Base-by-base conservation (phyloP, 371 early-diverging fungal species). In the Lichtheimia corymbifera region DNA sequence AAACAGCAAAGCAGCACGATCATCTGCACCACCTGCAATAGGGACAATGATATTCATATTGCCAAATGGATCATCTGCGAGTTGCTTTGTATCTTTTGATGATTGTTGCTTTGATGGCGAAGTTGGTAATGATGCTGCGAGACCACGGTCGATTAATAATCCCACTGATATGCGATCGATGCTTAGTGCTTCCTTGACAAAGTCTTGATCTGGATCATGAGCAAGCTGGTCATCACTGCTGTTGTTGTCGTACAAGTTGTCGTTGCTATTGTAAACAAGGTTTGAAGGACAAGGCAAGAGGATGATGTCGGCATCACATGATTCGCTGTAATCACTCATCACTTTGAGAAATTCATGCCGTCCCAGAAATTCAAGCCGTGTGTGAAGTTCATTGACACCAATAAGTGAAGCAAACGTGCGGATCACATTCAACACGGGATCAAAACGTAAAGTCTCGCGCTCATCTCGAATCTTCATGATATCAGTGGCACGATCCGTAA, bases 401-500 rank as follows among this genome's bases (percentile, higher is more conserved):
- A 82, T 85, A 15, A 92, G 71, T 17, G 77, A 82, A 5, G 85
- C 85, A 75, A 92, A 92, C 0, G 93, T 85, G 7, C 88, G 73
- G 64, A 94, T 82, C 42, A 92, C 88, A 42, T 80, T 84, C 57
- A 93, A 68, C 11, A 91, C 79, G 9, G 93, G 88, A 63, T 94
- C 94, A 15, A 74, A 65, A 4, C 74, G 70, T 18, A 86, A 60
- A 5, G 87, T 88, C 45, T 81, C 70, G 18, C 67, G 70, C 0
- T 77, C 60, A 59, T 93, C 89, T 54, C 82, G 67, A 18, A 84
- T 81, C 57, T 84, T 83, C 90, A 93, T 91, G 12, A 93, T 72
- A 24, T 84, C 84, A 0, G 92, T 89, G 9, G 85, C 73, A 56
- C 93, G 88, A 14, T 90, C 85, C 2, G 89, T 85, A 27, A 89